Evolutionary conservation across 352 stramenopile species (phyloP), one percentile per base, ranked within the genome.

Genomic region (Stramenopiles sp.): DNA sequence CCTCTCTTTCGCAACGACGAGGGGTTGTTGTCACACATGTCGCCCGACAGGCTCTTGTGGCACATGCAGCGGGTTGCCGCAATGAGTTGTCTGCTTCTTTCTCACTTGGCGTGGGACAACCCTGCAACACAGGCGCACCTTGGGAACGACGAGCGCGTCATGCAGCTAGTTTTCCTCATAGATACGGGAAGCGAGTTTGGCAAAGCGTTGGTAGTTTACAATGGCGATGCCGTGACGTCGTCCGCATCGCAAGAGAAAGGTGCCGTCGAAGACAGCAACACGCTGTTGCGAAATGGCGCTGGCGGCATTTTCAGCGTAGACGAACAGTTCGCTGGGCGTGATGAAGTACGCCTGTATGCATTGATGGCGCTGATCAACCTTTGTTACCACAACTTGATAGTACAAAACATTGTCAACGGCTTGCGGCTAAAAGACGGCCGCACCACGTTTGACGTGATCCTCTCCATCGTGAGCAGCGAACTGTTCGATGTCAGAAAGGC

Each of bases 31-130:
- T 25, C 12, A 63, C 43, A 63, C 43, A 63, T 63, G 43, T 63
- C 43, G 43, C 25, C 43, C 12, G 12, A 12, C 25, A 63, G 25
- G 12, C 25, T 63, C 12, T 12, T 63, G 25, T 63, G 43, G 43
- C 43, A 63, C 25, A 18, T 63, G 43, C 43, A 63, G 25, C 43
- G 43, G 12, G 43, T 63, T 18, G 43, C 43, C 12, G 43, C 43
- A 63, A 63, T 63, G 43, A 63, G 43, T 63, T 63, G 43, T 63
- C 25, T 63, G 43, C 25, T 63, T 18, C 43, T 63, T 18, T 63
- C 43, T 12, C 43, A 63, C 25, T 63, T 63, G 25, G 43, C 43
- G 43, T 63, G 43, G 43, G 43, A 63, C 25, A 63, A 63, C 25
- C 12, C 43, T 18, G 43, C 12, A 25, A 63, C 43, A 25, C 43